phyloP scores from a whole-genome alignment of 305 asterid species.

The Rubia tinctorum region DNA sequence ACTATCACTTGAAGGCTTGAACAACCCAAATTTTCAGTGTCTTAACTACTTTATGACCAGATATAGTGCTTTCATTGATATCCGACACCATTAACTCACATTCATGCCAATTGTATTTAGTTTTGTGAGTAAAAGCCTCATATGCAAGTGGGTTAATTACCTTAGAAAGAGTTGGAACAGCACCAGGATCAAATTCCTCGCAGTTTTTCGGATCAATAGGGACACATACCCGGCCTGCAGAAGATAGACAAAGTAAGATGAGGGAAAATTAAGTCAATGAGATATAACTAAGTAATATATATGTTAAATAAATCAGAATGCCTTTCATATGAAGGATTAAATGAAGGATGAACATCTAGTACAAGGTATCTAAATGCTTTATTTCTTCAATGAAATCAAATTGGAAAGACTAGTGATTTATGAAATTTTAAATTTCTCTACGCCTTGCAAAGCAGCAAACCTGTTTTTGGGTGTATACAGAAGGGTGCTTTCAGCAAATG shows the following conservation, averaged over 20 bases:
- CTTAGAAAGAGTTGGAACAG: conserved; percentile 82
- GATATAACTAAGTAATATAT: not conserved
- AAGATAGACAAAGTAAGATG: conserved; percentile 5
- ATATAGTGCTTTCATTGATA: not conserved
- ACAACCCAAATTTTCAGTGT: not conserved
- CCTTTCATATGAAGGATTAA: not conserved
- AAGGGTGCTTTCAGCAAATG: conserved; percentile 97
- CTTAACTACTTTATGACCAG: not conserved
- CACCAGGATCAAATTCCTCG: conserved; percentile 81
- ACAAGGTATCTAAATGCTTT: not conserved
- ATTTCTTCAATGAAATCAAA: no score
- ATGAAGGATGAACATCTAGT: not conserved
- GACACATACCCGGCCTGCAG: conserved; percentile 83
- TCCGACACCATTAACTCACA: not conserved
- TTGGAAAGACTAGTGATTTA: no score
- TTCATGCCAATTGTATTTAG: not conserved
- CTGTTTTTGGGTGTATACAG: conserved; percentile 96
- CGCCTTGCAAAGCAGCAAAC: conserved; percentile 25
- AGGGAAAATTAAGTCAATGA: not conserved
- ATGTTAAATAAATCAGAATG: not conserved
- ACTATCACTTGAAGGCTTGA: not conserved
- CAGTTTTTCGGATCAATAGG: conserved; percentile 83
- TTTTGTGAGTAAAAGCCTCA: not conserved
- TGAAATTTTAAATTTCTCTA: no score
- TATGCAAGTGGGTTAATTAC: conserved; percentile 23